These are phyloP conservation scores for Gynochthodes officinalis DNA, from an alignment of 257 asterid species.

Conservation along the genomic window DNA sequence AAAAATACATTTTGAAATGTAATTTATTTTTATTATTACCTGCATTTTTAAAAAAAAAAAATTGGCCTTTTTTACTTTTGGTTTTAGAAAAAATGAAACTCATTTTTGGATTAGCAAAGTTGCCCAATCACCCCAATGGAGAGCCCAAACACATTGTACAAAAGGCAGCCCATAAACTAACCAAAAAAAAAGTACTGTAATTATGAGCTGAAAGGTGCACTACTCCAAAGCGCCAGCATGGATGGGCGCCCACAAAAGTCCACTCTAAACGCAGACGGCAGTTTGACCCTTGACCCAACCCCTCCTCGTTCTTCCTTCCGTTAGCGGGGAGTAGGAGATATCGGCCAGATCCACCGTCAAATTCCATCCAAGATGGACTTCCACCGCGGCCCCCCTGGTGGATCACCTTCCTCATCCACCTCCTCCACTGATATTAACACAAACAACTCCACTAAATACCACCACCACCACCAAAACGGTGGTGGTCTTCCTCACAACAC, in stretches of 20 bases:
- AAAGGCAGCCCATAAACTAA: too few species aligned
- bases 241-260: neutral
- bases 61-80: too few species aligned
- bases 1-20: too few species aligned
- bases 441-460: constrained; percentile 12
- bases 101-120: too few species aligned
- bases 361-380: constrained; percentile 49
- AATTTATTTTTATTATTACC: too few species aligned
- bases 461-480: constrained; percentile 9
- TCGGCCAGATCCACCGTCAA: constrained; percentile 1
- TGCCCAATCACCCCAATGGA: too few species aligned
- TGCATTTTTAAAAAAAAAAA: too few species aligned
- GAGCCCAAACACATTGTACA: too few species aligned
- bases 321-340: constrained; percentile 11
- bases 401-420: constrained; percentile 61
- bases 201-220: too few species aligned
- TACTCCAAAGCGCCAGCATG: too few species aligned
- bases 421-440: constrained; percentile 42
- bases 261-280: neutral
- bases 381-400: constrained; percentile 51
- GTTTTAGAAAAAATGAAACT: too few species aligned
- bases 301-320: neutral
- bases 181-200: too few species aligned
- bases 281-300: neutral
- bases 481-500: constrained; percentile 22